Percentiles rank a stretch among this genome's conserved stretches.
These are phyloP conservation scores for Pseudomassariella vexata DNA, from an alignment of 2,329 filamentous ascomycete genomes.

Conservation along the genomic window DNA sequence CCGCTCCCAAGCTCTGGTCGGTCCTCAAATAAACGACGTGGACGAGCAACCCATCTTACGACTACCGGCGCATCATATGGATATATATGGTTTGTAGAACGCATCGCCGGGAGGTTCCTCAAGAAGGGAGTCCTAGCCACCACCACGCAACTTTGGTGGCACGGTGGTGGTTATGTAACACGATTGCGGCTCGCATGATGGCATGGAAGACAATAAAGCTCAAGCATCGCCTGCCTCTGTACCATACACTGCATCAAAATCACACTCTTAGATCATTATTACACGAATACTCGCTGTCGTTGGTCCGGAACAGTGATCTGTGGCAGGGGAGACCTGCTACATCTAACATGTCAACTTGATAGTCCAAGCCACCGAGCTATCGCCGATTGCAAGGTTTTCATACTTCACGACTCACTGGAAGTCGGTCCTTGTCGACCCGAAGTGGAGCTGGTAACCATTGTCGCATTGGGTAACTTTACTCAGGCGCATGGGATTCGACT, in stretches of 20 bases:
- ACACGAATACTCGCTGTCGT: slow-evolving; percentile 6
- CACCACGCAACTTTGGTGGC: slow-evolving; percentile 7
- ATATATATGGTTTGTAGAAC: slow-evolving; percentile 16
- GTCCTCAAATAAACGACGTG: slow-evolving; percentile 70
- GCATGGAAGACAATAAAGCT: slow-evolving; percentile 10
- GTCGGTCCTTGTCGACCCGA: no score
- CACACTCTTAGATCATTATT: slow-evolving; percentile 21
- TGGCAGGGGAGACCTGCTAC: no score
- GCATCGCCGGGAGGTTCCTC: slow-evolving; percentile 11
- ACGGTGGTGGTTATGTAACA: slow-evolving; percentile 14
- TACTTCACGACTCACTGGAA: no score
- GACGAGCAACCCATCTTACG: slow-evolving; percentile 8
- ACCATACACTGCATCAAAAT: slow-evolving; percentile 21
- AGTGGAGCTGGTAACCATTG: no score
- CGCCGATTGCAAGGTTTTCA: no score
- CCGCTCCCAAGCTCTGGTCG: slow-evolving; percentile 92
- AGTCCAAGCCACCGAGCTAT: no score
- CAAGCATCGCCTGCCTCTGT: slow-evolving; percentile 18
- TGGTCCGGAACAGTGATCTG: no score
- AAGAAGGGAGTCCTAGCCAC: slow-evolving; percentile 6
- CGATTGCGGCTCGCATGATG: slow-evolving; percentile 16
- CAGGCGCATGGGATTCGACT: no score
- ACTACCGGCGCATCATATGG: slow-evolving; percentile 10
- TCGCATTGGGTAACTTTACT: no score
- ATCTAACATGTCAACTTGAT: no score